phyloP scores from a whole-genome alignment of 2,329 filamentous ascomycete genomes.

The Colletotrichum eremochloae region DNA sequence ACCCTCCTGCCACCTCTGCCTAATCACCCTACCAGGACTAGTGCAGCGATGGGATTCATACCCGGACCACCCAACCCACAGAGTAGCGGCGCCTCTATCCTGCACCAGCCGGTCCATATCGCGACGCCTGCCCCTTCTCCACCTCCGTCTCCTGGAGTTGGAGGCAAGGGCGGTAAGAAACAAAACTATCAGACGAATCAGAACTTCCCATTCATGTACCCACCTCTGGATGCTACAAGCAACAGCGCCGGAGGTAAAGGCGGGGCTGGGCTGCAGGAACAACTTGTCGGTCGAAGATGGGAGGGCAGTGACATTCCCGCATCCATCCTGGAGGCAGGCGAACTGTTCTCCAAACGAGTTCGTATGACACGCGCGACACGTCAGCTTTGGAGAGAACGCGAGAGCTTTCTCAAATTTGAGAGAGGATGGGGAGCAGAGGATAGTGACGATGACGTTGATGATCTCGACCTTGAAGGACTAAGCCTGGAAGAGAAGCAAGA shows the following conservation, averaged over 20 bases:
- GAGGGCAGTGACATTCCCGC: constrained; percentile 94
- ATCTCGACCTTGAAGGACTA: constrained; percentile 61
- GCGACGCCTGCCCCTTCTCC: constrained; percentile 98
- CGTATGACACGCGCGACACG: constrained; percentile 91
- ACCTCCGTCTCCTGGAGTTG: constrained; percentile 87
- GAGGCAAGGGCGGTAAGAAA: constrained; percentile 95
- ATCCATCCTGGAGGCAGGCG: constrained; percentile 94
- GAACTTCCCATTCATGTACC: constrained; percentile 98
- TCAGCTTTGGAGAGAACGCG: constrained; percentile 94
- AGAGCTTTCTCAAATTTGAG: constrained; percentile 91
- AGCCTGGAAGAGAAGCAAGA: constrained; percentile 56
- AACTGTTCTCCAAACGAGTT: constrained; percentile 90
- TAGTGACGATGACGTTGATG: constrained; percentile 61
- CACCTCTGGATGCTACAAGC: constrained; percentile 88
- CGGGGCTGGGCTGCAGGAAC: constrained; percentile 81
- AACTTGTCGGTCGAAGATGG: constrained; percentile 86
- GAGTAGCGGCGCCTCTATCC: constrained; percentile 79
- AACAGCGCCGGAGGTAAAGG: constrained; percentile 94
- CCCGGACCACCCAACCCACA: constrained; percentile 67
- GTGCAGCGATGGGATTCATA: constrained; percentile 72
- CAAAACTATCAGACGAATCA: constrained; percentile 99
- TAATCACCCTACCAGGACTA: constrained; percentile 76
- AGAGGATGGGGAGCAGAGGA: constrained; percentile 81
- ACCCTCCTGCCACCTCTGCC: constrained; percentile 89
- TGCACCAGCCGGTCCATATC: constrained; percentile 97